Percentiles rank a stretch among this genome's conserved stretches.
These are phyloP conservation scores for Neospermospora avenae DNA, from an alignment of 2,329 filamentous ascomycete species.

Conservation along the genomic window DNA sequence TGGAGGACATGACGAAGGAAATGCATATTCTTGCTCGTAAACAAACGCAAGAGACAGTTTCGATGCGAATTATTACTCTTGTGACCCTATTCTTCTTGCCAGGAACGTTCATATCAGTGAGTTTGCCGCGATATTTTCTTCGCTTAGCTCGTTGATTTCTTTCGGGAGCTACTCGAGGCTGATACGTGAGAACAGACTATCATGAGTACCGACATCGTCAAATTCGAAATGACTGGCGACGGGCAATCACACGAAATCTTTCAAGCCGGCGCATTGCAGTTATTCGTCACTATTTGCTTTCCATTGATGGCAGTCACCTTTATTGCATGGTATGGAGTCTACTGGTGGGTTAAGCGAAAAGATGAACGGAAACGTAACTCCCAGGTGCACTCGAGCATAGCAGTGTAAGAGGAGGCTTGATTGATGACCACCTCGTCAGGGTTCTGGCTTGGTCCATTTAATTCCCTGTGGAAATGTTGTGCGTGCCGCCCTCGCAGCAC, in stretches of 20 bases:
- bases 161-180: too few relatives aligned
- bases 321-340: background rate
- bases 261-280: background rate
- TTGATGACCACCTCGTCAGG: too few relatives aligned
- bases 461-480: too few relatives aligned
- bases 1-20: conserved; percentile 2
- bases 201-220: conserved; percentile 41
- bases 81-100: conserved; percentile 42
- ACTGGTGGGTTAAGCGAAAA: background rate
- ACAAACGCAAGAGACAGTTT: conserved; percentile 38
- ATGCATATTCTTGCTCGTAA: conserved; percentile 36
- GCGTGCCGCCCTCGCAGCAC: too few relatives aligned
- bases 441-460: too few relatives aligned
- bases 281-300: background rate
- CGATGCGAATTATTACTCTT: conserved; percentile 40
- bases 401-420: too few relatives aligned
- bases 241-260: background rate
- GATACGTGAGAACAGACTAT: too few relatives aligned
- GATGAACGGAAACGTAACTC: too few relatives aligned
- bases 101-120: conserved; percentile 41
- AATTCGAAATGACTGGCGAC: background rate
- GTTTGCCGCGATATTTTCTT: too few relatives aligned
- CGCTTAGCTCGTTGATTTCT: too few relatives aligned
- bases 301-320: background rate
- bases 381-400: too few relatives aligned